Evolutionary conservation across 352 stramenopile genomes (phyloP).

Genomic region (Globisporangium takayamanum): DNA sequence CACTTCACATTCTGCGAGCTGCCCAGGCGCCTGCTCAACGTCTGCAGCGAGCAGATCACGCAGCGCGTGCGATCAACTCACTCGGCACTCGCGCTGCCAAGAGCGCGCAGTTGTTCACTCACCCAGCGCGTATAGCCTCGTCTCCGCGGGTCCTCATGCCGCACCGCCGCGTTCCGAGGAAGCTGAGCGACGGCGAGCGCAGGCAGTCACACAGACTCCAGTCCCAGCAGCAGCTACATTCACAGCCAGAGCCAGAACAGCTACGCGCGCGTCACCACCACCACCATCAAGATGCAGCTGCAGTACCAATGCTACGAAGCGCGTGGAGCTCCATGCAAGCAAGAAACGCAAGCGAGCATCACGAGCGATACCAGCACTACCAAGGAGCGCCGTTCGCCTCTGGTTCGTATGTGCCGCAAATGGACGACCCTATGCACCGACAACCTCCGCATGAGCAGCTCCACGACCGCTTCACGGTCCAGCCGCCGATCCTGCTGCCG

Average conservation of each 20-base stretch:
- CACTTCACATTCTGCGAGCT: neutral
- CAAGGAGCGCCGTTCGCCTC: neutral
- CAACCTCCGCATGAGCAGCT: neutral
- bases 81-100: neutral
- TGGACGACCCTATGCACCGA: neutral
- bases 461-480: neutral
- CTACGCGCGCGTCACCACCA: neutral
- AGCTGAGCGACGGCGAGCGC: neutral
- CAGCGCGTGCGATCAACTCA: neutral
- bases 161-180: too few relatives aligned
- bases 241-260: neutral
- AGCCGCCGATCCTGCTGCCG: constrained; percentile 3
- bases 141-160: too few relatives aligned
- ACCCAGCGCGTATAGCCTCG: too few relatives aligned
- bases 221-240: neutral
- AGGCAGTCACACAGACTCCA: neutral
- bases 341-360: neutral
- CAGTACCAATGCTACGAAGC: neutral
- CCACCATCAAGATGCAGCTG: neutral
- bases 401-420: neutral
- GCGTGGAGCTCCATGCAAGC: neutral
- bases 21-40: neutral
- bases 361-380: neutral
- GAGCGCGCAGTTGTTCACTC: too few relatives aligned
- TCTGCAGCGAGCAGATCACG: neutral